Base-by-base conservation (phyloP, 768 basidiomycete genomes). In the Xerocomellus chrysenteron region DNA sequence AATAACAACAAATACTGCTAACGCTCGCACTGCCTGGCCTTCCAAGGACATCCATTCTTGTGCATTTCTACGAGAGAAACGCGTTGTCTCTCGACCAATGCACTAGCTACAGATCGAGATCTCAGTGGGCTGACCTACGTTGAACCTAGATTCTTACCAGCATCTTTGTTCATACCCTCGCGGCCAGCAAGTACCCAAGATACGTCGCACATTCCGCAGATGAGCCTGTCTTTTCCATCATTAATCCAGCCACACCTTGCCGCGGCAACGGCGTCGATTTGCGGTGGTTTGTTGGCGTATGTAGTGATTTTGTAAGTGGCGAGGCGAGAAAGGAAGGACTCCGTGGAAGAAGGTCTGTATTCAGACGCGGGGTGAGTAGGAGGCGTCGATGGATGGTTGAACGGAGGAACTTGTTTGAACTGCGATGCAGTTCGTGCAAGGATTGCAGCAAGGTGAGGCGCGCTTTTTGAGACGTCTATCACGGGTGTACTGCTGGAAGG, bases 11-110 rank as follows among this genome's bases (percentile, higher is more conserved):
- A 32, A 50, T 36, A 42, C 33, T 36, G 69, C 83, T 58, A 64
- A 93, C 91, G 74, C 69, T 92, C 88, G 61, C 91, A 92, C 67
- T 93, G 92, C 54, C 83, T 81, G 48, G 79, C 76, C 68, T 82
- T 89, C 92, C 92, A 94, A 3, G 92, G 91, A 65, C 92, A 94
- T 0, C 88, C 88, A 44, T 84, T 78, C 69, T 92, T 92, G 68
- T 94, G 92, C 65, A 80, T 79, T 5, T 82, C 80, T 1, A 92
- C 82, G 5, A 94, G 73, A 42, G 82, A 82, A 4, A 65, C 58
- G 14, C 81, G 81, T 67, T 93, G 92, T 62, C 87, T 92, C 68
- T 90, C 89, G 37, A 91, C 74, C 57, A 93, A 74, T 14, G 83
- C 69, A 66, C 82, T 85, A 40, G 86, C 91, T 90, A 62, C 14